These are phyloP conservation scores for Debaryomyces udenii DNA, from an alignment of 1,139 yeast genomes.

Conservation along the genomic window DNA sequence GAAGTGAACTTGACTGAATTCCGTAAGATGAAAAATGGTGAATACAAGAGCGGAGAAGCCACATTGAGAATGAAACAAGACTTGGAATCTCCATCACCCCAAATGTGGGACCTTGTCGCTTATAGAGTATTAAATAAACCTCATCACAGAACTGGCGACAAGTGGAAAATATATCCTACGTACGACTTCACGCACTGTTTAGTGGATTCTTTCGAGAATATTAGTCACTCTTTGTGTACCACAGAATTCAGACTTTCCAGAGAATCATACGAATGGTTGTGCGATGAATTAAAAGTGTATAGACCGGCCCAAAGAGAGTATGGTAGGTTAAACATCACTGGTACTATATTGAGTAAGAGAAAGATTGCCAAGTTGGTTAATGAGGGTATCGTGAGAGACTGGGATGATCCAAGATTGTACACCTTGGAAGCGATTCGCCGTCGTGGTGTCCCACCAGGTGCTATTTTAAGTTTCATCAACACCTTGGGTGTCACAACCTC, in stretches of 20 bases:
- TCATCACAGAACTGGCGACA: slow-evolving; percentile 94
- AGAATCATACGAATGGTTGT: slow-evolving; percentile 97
- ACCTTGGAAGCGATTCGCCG: slow-evolving; percentile 94
- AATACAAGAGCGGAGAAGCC: slow-evolving; percentile 87
- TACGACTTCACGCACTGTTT: slow-evolving; percentile 98
- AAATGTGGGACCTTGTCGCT: slow-evolving; percentile 99
- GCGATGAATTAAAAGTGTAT: slow-evolving; percentile 92
- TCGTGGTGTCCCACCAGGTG: slow-evolving; percentile 99
- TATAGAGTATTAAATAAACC: slow-evolving; percentile 90
- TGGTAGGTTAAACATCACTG: slow-evolving; percentile 93
- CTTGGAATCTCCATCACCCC: slow-evolving; percentile 88
- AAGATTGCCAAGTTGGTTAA: slow-evolving; percentile 92
- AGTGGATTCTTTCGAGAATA: slow-evolving; percentile 96
- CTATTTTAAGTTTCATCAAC: slow-evolving; percentile 87
- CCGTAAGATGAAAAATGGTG: slow-evolving; percentile 89
- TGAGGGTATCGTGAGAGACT: slow-evolving; percentile 81
- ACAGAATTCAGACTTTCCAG: slow-evolving; percentile 91
- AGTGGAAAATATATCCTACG: slow-evolving; percentile 98
- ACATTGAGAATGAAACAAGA: slow-evolving; percentile 97
- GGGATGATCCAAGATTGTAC: slow-evolving; percentile 98
- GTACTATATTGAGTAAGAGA: slow-evolving; percentile 92
- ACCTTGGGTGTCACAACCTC: slow-evolving; percentile 96
- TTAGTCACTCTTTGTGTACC: slow-evolving; percentile 93
- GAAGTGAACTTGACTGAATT: slow-evolving; percentile 81
- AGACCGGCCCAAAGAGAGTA: slow-evolving; percentile 99